Base-by-base conservation (phyloP, 768 basidiomycete genomes). In the Mycena rebaudengoi region DNA sequence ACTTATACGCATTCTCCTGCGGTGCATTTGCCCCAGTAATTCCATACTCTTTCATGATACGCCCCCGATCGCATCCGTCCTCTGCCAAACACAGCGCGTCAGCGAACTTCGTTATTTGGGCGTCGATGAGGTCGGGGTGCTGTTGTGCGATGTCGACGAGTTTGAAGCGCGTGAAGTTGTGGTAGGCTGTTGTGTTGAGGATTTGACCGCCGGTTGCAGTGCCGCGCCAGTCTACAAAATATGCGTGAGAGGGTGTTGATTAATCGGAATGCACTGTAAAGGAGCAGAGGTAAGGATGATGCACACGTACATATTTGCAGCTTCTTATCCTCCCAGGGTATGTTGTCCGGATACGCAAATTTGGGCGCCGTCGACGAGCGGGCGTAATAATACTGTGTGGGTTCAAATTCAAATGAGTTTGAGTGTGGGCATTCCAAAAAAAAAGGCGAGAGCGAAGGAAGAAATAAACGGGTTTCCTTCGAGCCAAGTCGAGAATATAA, bases 211-310 rank as follows among this genome's bases (percentile, higher is more conserved):
- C 64, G 2, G 56, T 39, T 30, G 50, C 25, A 10, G 49, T 48
- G 16, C 64, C 64, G 51, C 58, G 64, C 64, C 64, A 65, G 29
- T 65, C 63, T 64, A 44, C 12, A 6, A n/a, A 20, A 25, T 25
- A 35, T 41, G 30, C 26, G 28, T 60, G 40, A 39, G 32, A 37
- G 8, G 39, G 33, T 20, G n/a, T n/a, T n/a, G n/a, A n/a, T n/a
- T n/a, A n/a, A n/a, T n/a, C n/a, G n/a, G n/a, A n/a, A n/a, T n/a
- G n/a, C n/a, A n/a, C n/a, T n/a, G n/a, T n/a, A n/a, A n/a, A n/a
- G n/a, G n/a, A n/a, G n/a, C 23, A 43, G 8, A 26, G 29, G 18
- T 10, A 26, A n/a, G n/a, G n/a, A n/a, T n/a, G n/a, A n/a, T n/a
- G n/a, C n/a, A n/a, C n/a, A 52, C 59, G 23, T 35, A 61, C 59